Percentiles rank a stretch among this genome's conserved stretches.
Evolutionary conservation across 768 basidiomycete species (phyloP).

Genomic region (Boletus rex-veris): DNA sequence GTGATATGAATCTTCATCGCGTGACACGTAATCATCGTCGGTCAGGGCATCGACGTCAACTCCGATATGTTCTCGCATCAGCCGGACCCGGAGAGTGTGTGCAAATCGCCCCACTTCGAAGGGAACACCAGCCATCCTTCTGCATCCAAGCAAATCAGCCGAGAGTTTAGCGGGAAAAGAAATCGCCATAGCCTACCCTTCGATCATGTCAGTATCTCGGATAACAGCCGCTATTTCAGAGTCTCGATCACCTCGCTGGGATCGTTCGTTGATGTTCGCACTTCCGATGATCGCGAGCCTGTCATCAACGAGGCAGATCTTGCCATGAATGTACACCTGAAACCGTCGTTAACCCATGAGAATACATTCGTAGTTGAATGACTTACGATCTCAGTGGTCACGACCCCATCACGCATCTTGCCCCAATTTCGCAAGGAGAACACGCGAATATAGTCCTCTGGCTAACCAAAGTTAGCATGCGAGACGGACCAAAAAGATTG

Average conservation of each 20-base stretch:
- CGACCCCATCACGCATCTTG: conserved; percentile 75
- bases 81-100: conserved; percentile 84
- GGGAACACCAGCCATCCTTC: conserved; percentile 90
- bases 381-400: conserved; percentile 84
- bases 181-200: conserved; percentile 55
- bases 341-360: conserved; percentile 11
- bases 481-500: neutral
- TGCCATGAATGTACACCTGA: conserved; percentile 81
- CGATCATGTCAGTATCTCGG: conserved; percentile 95
- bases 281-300: conserved; percentile 91
- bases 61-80: conserved; percentile 97
- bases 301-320: conserved; percentile 84
- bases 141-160: conserved; percentile 28
- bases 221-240: conserved; percentile 93
- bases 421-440: conserved; percentile 94
- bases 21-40: conserved; percentile 65
- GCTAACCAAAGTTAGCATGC: conserved; percentile 44
- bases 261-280: conserved; percentile 97
- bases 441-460: conserved; percentile 86
- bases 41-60: conserved; percentile 88
- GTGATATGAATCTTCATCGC: conserved; percentile 47
- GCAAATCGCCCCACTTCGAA: conserved; percentile 97
- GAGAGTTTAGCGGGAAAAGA: neutral
- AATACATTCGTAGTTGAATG: neutral
- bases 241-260: conserved; percentile 92